Base-by-base conservation (phyloP, 176 grass and related monocot genomes). In the Oryza punctata region DNA sequence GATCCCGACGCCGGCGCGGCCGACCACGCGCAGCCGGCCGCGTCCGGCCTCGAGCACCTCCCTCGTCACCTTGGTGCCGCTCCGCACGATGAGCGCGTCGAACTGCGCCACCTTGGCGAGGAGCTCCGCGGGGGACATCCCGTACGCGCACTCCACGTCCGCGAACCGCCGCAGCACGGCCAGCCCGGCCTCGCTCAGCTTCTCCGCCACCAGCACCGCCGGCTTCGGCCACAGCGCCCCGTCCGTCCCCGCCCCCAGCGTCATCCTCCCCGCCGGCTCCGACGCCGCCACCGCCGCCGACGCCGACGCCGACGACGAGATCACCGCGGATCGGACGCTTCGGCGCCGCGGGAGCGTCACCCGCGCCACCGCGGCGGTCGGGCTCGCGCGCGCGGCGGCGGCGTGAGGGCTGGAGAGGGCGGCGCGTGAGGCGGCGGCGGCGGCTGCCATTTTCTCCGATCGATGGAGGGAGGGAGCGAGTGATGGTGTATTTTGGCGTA, bases 21-120 rank as follows among this genome's bases (percentile, higher is more conserved):
- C 93, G 1, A 92, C 93, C 1, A 92, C 93, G 13, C 81, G 83
- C n/a, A 95, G 85, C 30, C 90, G 68, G 0, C 87, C 90, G 16
- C 79, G 65, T 0, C 85, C 84, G 1, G 92, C 92, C 68, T 89
- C 90, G 59, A 94, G 85, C 77, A 94, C 92, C 67, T 94, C 92
- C 65, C 92, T 75, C 27, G 92, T 89, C 61, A 94, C 92, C 84
- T 92, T 94, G 18, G 92, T 94, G 43, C 87, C 92, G 77, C 92
- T 94, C 12, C 92, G 80, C 87, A 94, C 87, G 73, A 92, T 92
- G 84, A 94, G 87, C 44, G 92, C 92, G 63, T 94, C 90, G 63
- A 91, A 92, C 74, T 67, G 70, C 7, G 87, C 68, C 84, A 88
- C 88, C 81, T 68, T 94, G 1, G 75, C 81, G 4, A 89, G 79